phyloP scores from a whole-genome alignment of 2,329 filamentous ascomycete species.

The Monosporascus sp. region DNA sequence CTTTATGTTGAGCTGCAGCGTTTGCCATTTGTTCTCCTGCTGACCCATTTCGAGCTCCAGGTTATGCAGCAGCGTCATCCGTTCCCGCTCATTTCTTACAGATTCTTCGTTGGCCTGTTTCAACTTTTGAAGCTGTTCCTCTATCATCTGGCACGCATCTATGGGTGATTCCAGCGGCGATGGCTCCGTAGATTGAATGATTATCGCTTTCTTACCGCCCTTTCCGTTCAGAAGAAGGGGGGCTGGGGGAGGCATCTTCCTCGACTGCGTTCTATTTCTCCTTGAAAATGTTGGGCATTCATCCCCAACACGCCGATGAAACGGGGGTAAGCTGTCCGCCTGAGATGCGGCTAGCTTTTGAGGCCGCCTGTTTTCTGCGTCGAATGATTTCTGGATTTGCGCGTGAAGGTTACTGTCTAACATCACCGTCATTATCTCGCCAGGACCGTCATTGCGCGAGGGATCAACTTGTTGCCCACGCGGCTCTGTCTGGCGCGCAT shows the following conservation, averaged over 20 bases:
- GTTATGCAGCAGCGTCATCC: slow-evolving; percentile 48
- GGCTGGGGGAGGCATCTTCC: slow-evolving; percentile 51
- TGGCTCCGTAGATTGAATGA: slow-evolving; percentile 42
- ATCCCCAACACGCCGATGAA: slow-evolving; percentile 55
- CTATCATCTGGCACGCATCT: slow-evolving; percentile 42
- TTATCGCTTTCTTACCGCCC: slow-evolving; percentile 34
- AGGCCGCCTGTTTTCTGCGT: slow-evolving; percentile 18
- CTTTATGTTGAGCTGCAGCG: slow-evolving; percentile 47
- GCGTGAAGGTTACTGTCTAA: slow-evolving; percentile 29
- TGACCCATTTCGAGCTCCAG: slow-evolving; percentile 57
- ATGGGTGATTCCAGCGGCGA: slow-evolving; percentile 49
- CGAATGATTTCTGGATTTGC: slow-evolving; percentile 20
- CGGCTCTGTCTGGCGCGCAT: slow-evolving; percentile 9
- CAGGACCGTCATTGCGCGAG: neutral
- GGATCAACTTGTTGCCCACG: neutral
- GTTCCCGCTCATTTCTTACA: slow-evolving; percentile 33
- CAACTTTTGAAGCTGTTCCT: slow-evolving; percentile 45
- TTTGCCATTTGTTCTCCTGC: slow-evolving; percentile 55
- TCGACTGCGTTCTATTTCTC: slow-evolving; percentile 35
- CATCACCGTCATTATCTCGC: slow-evolving; percentile 38
- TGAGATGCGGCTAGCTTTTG: slow-evolving; percentile 10
- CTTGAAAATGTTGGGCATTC: slow-evolving; percentile 55
- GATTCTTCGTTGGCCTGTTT: slow-evolving; percentile 34
- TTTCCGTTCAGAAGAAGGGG: slow-evolving; percentile 45
- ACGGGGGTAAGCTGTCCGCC: slow-evolving; percentile 21